phyloP scores from a whole-genome alignment of 2,329 filamentous ascomycete genomes.

The Tolypocladium paradoxum region DNA sequence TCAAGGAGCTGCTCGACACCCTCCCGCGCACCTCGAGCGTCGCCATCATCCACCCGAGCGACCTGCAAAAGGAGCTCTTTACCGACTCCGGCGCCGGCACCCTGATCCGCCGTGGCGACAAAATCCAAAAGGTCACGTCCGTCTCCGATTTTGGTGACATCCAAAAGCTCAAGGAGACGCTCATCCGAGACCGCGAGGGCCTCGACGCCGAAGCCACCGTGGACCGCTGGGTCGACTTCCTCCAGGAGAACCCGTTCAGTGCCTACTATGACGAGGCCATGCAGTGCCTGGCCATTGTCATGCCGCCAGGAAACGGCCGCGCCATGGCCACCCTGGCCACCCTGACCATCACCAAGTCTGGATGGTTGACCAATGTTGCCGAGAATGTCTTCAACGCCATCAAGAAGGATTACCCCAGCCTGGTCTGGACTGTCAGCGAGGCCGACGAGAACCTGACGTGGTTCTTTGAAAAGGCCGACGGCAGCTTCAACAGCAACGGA shows the following conservation, averaged over 20 bases:
- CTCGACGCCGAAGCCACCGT: constrained; percentile 75
- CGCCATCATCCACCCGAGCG: constrained; percentile 92
- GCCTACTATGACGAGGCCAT: constrained; percentile 91
- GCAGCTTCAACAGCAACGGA: constrained; percentile 74
- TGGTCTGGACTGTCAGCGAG: constrained; percentile 94
- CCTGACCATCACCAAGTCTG: constrained; percentile 85
- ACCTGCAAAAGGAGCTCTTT: constrained; percentile 93
- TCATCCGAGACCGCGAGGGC: constrained; percentile 72
- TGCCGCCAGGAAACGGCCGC: constrained; percentile 57
- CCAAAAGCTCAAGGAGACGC: constrained; percentile 66
- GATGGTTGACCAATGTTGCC: constrained; percentile 88
- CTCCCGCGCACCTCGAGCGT: constrained; percentile 89
- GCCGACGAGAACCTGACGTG: constrained; percentile 94
- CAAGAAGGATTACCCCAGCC: constrained; percentile 83
- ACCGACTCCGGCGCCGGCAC: constrained; percentile 93
- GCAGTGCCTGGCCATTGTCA: constrained; percentile 83
- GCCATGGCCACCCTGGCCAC: constrained; percentile 76
- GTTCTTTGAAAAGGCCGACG: constrained; percentile 97
- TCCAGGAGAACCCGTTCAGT: constrained; percentile 71
- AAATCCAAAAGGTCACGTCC: constrained; percentile 63
- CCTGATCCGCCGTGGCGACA: constrained; percentile 83
- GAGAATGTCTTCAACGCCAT: constrained; percentile 92
- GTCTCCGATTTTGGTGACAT: constrained; percentile 68
- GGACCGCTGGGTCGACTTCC: constrained; percentile 72
- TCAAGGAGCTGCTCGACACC: constrained; percentile 82